Conservation (phyloP, 108 stramenopile species). For the Pseudonitzschia delicatissima region DNA sequence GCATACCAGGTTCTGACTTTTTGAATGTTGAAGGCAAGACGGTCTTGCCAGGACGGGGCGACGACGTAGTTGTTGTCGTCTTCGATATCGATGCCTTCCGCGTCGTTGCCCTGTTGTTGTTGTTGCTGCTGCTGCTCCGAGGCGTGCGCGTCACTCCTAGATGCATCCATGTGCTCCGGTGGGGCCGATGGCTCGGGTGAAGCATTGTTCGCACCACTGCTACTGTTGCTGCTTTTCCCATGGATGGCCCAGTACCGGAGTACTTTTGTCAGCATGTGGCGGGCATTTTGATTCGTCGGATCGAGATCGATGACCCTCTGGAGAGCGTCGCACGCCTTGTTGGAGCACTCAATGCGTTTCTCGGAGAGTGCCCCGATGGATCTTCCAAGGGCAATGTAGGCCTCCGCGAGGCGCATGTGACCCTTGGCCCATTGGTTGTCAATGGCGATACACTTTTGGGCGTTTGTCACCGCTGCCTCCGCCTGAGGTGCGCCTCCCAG, state of each 20-base stretch:
- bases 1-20: slow-evolving; percentile 45
- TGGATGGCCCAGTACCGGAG: slow-evolving; percentile 37
- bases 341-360: slow-evolving; percentile 34
- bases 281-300: slow-evolving; percentile 41
- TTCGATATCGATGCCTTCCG: background rate
- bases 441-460: slow-evolving; percentile 68
- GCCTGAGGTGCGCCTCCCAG: slow-evolving; percentile 57
- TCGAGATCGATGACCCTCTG: slow-evolving; percentile 70
- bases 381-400: slow-evolving; percentile 69
- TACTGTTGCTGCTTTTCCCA: background rate
- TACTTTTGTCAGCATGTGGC: slow-evolving; percentile 68
- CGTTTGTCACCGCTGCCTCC: slow-evolving; percentile 57
- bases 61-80: slow-evolving; percentile 32
- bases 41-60: slow-evolving; percentile 31
- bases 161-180: background rate
- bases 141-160: background rate
- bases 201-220: slow-evolving; percentile 2
- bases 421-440: slow-evolving; percentile 78
- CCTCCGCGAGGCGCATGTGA: slow-evolving; percentile 72
- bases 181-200: background rate
- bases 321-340: slow-evolving; percentile 79
- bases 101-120: slow-evolving; percentile 4
- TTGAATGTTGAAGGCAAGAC: slow-evolving; percentile 33
- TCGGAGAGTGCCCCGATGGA: too few relatives aligned
- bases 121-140: background rate